Evolutionary conservation across 768 basidiomycete genomes (phyloP), one percentile per base, ranked within the genome.

Genomic region (Macrolepiota albuminosa): DNA sequence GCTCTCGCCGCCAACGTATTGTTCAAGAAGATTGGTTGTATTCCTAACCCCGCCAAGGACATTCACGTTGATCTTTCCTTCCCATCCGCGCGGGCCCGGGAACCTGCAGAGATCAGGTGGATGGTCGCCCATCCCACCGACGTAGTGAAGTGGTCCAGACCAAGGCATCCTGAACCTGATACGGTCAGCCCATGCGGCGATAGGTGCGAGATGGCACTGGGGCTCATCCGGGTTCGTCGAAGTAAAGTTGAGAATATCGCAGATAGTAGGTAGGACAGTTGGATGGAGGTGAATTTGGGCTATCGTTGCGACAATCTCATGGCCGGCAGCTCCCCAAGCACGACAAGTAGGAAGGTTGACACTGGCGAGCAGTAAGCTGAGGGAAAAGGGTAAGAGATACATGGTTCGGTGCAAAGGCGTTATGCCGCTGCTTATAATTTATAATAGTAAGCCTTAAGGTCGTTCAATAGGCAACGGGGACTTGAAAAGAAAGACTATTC

Each of bases 251-350:
- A 97, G 86, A 66, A 98, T 86, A 33, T 76, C 71, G 64, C 89
- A 91, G 56, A 97, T 74, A 36, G 78, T 80, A 2, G 83, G 79
- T 43, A 88, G 78, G 5, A 88, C 86, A 2, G 75, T 76, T 0
- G 91, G 91, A 70, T 92, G 84, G 2, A 98, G 82, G 70, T 97
- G 85, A 60, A 95, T 92, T 70, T 98, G 90, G 1, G 96, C 96
- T 58, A 98, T 90, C 4, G 95, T 96, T 1, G 95, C 95, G 6
- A 93, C 84, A 36, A 97, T 87, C 76, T 97, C 91, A 66, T 98
- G 95, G 4, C 95, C 93, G 86, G 62, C 29, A 40, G 77, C 76
- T 48, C 78, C 78, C 78, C 78, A 80, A 46, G 69, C 78, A 57
- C 68, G 60, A 33, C 64, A 70, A 10, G 36, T 37, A 10, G 70